phyloP scores from a whole-genome alignment of 1,139 yeast genomes.

The Kluyveromyces sp. region DNA sequence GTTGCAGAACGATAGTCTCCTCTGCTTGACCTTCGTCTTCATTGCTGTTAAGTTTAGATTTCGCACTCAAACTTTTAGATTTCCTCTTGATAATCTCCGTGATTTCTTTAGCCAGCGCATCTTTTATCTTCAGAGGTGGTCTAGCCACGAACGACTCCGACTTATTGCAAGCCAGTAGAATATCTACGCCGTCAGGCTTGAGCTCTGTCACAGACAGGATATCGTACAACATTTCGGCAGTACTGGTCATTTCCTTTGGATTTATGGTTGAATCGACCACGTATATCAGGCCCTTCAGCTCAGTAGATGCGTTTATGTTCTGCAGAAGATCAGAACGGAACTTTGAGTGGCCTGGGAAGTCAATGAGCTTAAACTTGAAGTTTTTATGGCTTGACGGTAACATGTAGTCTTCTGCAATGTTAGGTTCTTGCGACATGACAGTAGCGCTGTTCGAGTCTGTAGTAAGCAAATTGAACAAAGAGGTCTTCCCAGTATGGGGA shows the following conservation, averaged over 20 bases:
- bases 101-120: conserved; percentile 57
- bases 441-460: conserved; percentile 18
- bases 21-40: conserved; percentile 81
- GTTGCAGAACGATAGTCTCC: conserved; percentile 36
- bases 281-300: conserved; percentile 56
- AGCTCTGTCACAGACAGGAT: conserved; percentile 52
- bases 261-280: conserved; percentile 58
- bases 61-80: conserved; percentile 22
- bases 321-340: conserved; percentile 48
- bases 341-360: conserved; percentile 82
- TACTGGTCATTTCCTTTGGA: conserved; percentile 39
- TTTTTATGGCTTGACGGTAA: conserved; percentile 32
- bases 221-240: conserved; percentile 50
- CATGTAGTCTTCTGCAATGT: conserved; percentile 31
- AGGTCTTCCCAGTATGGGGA: conserved; percentile 68
- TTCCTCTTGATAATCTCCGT: conserved; percentile 34
- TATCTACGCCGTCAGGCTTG: conserved; percentile 56
- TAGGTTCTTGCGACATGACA: conserved; percentile 35
- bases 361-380: conserved; percentile 46
- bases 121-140: conserved; percentile 54
- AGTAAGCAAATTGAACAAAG: conserved; percentile 41
- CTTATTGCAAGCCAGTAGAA: conserved; percentile 74
- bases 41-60: conserved; percentile 33
- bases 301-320: conserved; percentile 39
- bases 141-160: conserved; percentile 77